Conservation (phyloP, 768 basidiomycete genomes). For the Termitomyces sp. region DNA sequence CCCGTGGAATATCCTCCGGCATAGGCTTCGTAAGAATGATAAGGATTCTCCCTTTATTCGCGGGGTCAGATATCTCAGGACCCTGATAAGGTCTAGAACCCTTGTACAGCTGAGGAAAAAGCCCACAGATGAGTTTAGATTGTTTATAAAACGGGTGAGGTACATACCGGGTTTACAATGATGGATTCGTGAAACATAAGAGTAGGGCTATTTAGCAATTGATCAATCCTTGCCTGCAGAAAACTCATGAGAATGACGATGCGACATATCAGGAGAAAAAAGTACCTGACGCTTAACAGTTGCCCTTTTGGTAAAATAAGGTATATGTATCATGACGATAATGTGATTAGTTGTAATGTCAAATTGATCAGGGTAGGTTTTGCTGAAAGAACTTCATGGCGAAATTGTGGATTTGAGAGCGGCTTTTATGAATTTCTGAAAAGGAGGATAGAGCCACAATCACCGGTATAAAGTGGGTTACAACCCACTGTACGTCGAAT, state of each 20-base stretch:
- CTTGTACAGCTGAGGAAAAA: background rate
- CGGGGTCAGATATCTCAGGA: constrained; percentile 1
- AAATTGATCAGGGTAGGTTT: background rate
- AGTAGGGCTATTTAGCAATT: background rate
- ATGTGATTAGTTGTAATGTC: background rate
- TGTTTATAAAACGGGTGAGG: fast-evolving
- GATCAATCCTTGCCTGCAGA: background rate
- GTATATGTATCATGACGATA: background rate
- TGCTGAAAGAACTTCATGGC: background rate
- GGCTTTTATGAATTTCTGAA: background rate
- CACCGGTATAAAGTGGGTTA: background rate
- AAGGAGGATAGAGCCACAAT: background rate
- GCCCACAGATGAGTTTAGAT: background rate
- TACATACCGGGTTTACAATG: constrained; percentile 4
- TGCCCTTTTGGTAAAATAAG: background rate
- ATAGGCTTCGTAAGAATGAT: background rate
- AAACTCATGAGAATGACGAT: background rate
- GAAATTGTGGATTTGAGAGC: background rate
- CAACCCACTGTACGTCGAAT: background rate
- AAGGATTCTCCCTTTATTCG: background rate
- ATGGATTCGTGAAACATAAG: background rate
- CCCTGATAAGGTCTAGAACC: background rate
- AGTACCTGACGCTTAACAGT: background rate
- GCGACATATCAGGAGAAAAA: background rate
- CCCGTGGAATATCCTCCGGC: background rate